Evolutionary conservation across 768 basidiomycete species (phyloP).

Genomic region (Trametes cinnabarina): DNA sequence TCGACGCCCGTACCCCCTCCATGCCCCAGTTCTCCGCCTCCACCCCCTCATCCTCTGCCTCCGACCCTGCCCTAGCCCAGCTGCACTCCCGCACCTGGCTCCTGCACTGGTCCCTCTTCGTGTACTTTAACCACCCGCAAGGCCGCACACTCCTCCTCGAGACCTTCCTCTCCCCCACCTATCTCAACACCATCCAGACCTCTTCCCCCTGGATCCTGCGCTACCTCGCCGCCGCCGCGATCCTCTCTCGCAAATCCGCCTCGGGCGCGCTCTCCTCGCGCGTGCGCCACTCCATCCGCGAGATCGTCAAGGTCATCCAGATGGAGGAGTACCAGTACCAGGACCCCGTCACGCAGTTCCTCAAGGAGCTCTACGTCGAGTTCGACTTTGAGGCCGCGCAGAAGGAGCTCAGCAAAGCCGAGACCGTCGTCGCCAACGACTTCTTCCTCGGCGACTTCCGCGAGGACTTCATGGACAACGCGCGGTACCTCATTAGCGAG

Average conservation of each 20-base stretch:
- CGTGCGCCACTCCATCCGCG: constrained; percentile 84
- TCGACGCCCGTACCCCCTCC: constrained; percentile 74
- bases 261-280: constrained; percentile 60
- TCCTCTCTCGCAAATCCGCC: constrained; percentile 82
- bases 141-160: constrained; percentile 91
- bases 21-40: constrained; percentile 34
- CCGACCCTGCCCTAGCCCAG: constrained; percentile 73
- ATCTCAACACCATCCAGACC: constrained; percentile 98
- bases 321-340: constrained; percentile 95
- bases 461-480: constrained; percentile 96
- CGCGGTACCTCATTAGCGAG: constrained; percentile 93
- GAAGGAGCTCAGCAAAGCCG: constrained; percentile 71
- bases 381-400: constrained; percentile 98
- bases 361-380: constrained; percentile 91
- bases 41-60: constrained; percentile 34
- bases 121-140: constrained; percentile 95
- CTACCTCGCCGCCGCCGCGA: constrained; percentile 90
- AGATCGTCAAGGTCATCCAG: constrained; percentile 91
- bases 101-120: constrained; percentile 96
- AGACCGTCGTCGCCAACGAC: constrained; percentile 83
- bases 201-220: constrained; percentile 92
- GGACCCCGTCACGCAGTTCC: constrained; percentile 90
- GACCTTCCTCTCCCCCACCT: constrained; percentile 93
- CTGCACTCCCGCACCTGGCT: constrained; percentile 96
- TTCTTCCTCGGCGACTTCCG: constrained; percentile 91